Evolutionary conservation across 805 yeast species (phyloP).

Genomic region (Tetrapisispora fleetii): DNA sequence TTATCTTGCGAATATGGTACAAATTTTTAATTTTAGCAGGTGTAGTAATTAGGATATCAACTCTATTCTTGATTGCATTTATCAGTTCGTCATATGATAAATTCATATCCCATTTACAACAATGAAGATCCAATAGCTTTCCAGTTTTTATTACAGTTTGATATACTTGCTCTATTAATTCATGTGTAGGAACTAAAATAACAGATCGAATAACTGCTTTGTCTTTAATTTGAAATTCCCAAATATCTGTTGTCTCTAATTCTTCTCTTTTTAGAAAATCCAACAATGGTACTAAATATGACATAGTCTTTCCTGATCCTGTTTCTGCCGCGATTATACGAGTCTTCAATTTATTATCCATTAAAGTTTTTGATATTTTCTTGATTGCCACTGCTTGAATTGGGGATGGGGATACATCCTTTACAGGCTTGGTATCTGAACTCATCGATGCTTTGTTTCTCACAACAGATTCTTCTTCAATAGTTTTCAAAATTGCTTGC

Average conservation of each 20-base stretch:
- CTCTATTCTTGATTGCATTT: slow-evolving; percentile 38
- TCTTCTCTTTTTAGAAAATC: slow-evolving; percentile 58
- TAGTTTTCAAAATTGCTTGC: slow-evolving; percentile 44
- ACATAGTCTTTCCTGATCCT: slow-evolving; percentile 94
- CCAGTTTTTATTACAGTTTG: slow-evolving; percentile 30
- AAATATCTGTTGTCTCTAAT: slow-evolving; percentile 27
- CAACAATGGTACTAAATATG: slow-evolving; percentile 69
- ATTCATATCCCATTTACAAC: slow-evolving; percentile 54
- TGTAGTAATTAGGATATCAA: slow-evolving; percentile 77
- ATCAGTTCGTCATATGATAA: slow-evolving; percentile 46
- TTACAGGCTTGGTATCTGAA: slow-evolving; percentile 1
- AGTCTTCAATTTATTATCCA: slow-evolving; percentile 39
- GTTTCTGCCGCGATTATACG: slow-evolving; percentile 91
- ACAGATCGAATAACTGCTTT: slow-evolving; percentile 53
- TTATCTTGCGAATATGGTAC: slow-evolving; percentile 28
- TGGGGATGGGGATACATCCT: slow-evolving; percentile 49
- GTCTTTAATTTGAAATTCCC: slow-evolving; percentile 24
- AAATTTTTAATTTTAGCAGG: slow-evolving; percentile 56
- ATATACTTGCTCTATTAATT: slow-evolving; percentile 72
- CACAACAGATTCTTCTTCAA: slow-evolving; percentile 37
- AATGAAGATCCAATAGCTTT: slow-evolving; percentile 32
- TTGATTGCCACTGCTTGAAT: slow-evolving; percentile 70
- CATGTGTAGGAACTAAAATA: slow-evolving; percentile 83
- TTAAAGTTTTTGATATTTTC: slow-evolving; percentile 23
- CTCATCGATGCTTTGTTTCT: slow-evolving; percentile 8